Conservation (phyloP, 2,329 filamentous ascomycete genomes). For the Rhinocladiella similis region DNA sequence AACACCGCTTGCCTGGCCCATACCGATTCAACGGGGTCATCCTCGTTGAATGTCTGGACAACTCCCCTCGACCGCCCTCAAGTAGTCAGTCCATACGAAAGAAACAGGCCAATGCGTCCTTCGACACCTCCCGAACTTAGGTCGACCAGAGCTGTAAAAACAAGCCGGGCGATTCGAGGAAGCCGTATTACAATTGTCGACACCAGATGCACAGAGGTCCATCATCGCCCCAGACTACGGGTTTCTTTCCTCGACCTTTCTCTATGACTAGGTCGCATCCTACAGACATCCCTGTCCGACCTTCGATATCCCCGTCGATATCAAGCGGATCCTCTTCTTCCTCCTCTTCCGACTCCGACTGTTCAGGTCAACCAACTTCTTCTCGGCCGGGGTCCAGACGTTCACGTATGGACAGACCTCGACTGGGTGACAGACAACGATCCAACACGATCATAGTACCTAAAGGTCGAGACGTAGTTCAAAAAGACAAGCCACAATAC, state of each 20-base stretch:
- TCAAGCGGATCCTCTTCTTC: slow-evolving; percentile 43
- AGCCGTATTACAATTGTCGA: not conserved
- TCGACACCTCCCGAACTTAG: slow-evolving; percentile 15
- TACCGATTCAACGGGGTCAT: not conserved
- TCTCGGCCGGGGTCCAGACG: slow-evolving; percentile 54
- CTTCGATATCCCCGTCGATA: slow-evolving; percentile 23
- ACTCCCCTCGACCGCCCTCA: slow-evolving; percentile 9
- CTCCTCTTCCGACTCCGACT: slow-evolving; percentile 48
- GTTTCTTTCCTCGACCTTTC: slow-evolving; percentile 13
- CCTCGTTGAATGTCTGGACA: slow-evolving; percentile 12
- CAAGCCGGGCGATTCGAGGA: slow-evolving; percentile 5
- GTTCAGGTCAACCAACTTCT: slow-evolving; percentile 41
- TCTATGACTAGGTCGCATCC: slow-evolving; percentile 15
- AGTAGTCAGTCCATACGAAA: slow-evolving; percentile 9
- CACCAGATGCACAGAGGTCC: slow-evolving; percentile 14
- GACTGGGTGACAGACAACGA: slow-evolving; percentile 71
- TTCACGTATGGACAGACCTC: slow-evolving; percentile 59
- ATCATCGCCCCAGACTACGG: slow-evolving; percentile 21
- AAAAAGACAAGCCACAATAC: slow-evolving; percentile 71
- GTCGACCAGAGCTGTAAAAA: slow-evolving; percentile 15
- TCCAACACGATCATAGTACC: slow-evolving; percentile 82
- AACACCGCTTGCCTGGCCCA: slow-evolving; percentile 7
- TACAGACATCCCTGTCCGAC: slow-evolving; percentile 3
- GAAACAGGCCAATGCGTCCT: slow-evolving; percentile 19
- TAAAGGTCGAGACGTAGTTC: slow-evolving; percentile 71